Base-by-base conservation (phyloP, 345 rosid genomes). In the Alliaria petiolata region DNA sequence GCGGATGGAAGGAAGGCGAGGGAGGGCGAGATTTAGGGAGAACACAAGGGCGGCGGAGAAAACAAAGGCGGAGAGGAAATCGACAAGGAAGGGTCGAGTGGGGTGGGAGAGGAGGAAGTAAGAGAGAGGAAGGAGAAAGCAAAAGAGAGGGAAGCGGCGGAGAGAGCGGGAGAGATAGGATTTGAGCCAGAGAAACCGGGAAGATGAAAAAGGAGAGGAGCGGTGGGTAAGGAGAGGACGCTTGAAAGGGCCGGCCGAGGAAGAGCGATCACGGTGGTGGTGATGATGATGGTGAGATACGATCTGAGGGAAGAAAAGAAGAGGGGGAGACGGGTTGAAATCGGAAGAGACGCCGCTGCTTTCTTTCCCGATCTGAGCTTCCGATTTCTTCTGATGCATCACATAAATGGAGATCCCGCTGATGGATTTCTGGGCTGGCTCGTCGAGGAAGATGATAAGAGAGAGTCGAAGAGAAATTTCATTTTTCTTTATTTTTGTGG, bases 361-460 rank as follows among this genome's bases (percentile, higher is more conserved):
- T 87, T 93, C 98, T 89, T 82, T 93, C 86, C 98, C 97, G 98
- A 93, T 93, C 87, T 90, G 98, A 78, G 73, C 84, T 85, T 93
- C 97, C 66, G 98, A 93, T 85, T 89, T 93, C 93, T 93, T 93
- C 84, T 88, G 98, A 93, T 90, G 98, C 98, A 93, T 92, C 83
- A 90, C 90, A 87, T 84, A 13, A 38, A 73, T 45, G 58, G 57
- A 35, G 72, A 42, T 17, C 39, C 53, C 55, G 25, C 60, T 35
- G 66, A 46, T 70, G 28, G 25, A 13, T 68, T 19, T 55, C 67
- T 59, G 43, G 33, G 19, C 15, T 25, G 36, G 9, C 15, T 25
- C 42, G 36, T 30, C 60, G 6, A 53, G 34, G 59, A 59, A 56
- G 58, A 22, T 42, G 59, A 65, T 33, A 19, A 15, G 8, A 10